Percentiles rank a stretch among this genome's conserved stretches.
phyloP scores from a whole-genome alignment of 495 filamentous ascomycete genomes.

The Lasiosphaeria miniovina region DNA sequence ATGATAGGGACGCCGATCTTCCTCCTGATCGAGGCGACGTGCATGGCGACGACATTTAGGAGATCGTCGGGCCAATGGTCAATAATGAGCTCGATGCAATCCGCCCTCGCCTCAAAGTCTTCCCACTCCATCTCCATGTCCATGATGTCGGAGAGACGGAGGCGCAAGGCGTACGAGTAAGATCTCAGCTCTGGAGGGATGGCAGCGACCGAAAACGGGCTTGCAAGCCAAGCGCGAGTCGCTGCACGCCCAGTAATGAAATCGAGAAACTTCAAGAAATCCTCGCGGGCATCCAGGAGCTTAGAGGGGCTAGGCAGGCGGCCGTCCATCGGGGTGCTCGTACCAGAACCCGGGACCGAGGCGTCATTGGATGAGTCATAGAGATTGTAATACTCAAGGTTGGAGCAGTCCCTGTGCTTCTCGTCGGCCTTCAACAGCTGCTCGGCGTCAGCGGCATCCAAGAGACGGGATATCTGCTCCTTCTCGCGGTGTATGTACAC shows the following conservation, averaged over 20 bases:
- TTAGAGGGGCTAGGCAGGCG: constrained; percentile 47
- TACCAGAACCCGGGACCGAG: constrained; percentile 26
- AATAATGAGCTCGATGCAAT: constrained; percentile 70
- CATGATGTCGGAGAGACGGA: constrained; percentile 60
- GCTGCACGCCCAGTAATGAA: constrained; percentile 58
- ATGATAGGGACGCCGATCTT: constrained; percentile 67
- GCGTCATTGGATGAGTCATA: constrained; percentile 40
- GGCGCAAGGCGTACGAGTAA: constrained; percentile 63
- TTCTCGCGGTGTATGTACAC: constrained; percentile 71
- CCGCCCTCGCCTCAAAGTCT: constrained; percentile 64
- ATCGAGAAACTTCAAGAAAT: constrained; percentile 69
- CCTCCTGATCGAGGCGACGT: constrained; percentile 59
- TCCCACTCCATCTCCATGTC: constrained; percentile 54
- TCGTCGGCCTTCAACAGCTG: constrained; percentile 53
- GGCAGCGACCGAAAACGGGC: constrained; percentile 67
- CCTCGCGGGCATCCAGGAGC: constrained; percentile 68
- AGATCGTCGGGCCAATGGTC: constrained; percentile 56
- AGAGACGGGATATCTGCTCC: constrained; percentile 59
- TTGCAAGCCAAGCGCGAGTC: constrained; percentile 58
- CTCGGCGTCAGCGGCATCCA: constrained; percentile 57
- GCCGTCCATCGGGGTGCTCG: constrained; percentile 31
- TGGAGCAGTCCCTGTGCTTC: constrained; percentile 63
- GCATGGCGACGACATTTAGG: constrained; percentile 52
- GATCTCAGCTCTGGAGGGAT: constrained; percentile 63
- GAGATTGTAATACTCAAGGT: constrained; percentile 78